Base-by-base conservation (phyloP, 2,329 filamentous ascomycete species). In the Epichloe baconii region DNA sequence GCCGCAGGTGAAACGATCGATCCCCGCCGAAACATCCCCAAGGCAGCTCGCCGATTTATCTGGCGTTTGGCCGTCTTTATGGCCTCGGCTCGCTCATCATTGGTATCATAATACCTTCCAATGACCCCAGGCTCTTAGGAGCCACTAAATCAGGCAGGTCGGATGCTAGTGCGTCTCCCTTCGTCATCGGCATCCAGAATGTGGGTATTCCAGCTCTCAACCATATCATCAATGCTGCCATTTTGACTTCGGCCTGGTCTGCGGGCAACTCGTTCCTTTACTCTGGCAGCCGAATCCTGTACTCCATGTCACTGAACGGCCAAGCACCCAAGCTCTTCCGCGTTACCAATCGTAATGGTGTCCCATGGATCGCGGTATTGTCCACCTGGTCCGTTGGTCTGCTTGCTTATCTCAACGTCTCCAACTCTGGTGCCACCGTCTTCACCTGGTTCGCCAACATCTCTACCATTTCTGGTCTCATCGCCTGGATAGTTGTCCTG, bases 381-480 rank as follows among this genome's bases (percentile, higher is more conserved):
- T 67, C 66, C 49, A 80, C 79, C 5, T 75, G 72, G 71, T 64
- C 75, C 1, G 74, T 87, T 59, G 80, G 81, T 23, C 71, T 83
- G 8, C 73, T 89, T 3, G 80, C 81, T 0, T 89, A 83, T 69
- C 77, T 89, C 62, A 86, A 85, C 63, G 75, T 81, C 44, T 81
- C 77, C 44, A 76, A 74, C 56, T 76, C 73, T 34, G 82, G 82
- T 21, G 74, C 78, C 36, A 71, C 72, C 3, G 84, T 85, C 6
- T 88, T 87, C 64, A 74, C 72, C 49, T 88, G 83, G 80, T 85
- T 88, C 62, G 75, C 81, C 58, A 85, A 84, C 63, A 75, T 88
- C 51, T 83, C 80, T 34, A 86, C 78, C 51, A 77, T 80, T 49
- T 76, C 75, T 0, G 78, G 77, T 5, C 75, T 77, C 60, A 75